phyloP scores from a whole-genome alignment of 257 asterid genomes.

The Solanum pinnatisectum region DNA sequence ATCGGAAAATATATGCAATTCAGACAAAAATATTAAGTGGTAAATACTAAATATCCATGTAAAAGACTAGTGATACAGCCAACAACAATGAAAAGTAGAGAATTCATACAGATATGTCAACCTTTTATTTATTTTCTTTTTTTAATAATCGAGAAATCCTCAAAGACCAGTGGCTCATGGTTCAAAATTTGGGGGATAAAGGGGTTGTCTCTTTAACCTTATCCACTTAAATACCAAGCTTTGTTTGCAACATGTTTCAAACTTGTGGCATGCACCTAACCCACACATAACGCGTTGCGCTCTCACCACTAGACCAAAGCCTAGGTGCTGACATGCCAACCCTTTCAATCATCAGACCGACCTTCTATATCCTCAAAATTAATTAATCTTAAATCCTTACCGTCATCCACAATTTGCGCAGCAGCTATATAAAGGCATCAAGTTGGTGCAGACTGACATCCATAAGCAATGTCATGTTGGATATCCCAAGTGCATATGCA shows the following conservation, averaged over 20 bases:
- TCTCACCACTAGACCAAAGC: neutral
- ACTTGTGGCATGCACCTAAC: neutral
- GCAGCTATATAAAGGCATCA: neutral
- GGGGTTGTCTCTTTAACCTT: neutral
- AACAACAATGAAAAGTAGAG: neutral
- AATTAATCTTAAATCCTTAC: neutral
- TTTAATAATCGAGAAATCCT: neutral
- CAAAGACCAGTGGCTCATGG: neutral
- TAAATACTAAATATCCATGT: neutral
- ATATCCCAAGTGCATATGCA: neutral
- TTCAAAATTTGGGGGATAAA: neutral
- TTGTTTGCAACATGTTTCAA: neutral
- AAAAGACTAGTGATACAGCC: neutral
- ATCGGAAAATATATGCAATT: neutral
- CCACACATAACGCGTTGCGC: neutral
- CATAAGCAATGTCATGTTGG: neutral
- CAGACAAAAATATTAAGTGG: neutral
- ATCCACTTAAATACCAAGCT: neutral
- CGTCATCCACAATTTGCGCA: neutral
- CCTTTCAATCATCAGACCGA: neutral
- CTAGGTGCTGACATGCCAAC: neutral
- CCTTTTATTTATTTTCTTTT: neutral
- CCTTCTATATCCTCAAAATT: neutral
- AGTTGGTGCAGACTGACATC: neutral
- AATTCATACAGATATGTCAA: neutral